Base-by-base conservation (phyloP, 495 filamentous ascomycete species). In the Penicillium canariense region DNA sequence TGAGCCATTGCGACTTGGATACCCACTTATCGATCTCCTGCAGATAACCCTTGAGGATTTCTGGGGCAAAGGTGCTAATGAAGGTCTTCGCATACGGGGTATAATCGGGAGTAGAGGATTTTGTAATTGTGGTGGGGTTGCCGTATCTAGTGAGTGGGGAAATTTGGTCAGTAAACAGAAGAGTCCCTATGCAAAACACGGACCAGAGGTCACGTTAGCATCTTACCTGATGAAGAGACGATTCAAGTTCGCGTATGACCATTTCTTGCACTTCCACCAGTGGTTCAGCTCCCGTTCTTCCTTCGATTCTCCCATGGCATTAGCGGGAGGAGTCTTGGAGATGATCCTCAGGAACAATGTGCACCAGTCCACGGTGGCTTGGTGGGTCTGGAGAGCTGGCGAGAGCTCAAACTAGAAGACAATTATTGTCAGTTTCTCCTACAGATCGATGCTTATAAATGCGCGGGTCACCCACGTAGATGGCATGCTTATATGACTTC, bases 221-320 rank as follows among this genome's bases (percentile, higher is more conserved):
- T 56, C 82, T 39, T 77, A 93, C 89, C 93, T 82, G 54, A 96
- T 93, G 69, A 92, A 98, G 10, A 97, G 82, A 58, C 94, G 82
- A 71, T 98, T 98, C 50, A 98, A 76, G 72, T 97, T 97, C 59
- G 90, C 93, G 68, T 97, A 97, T 5, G 93, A 87, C 95, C 94
- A 97, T 72, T 97, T 98, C 87, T 97, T 98, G 48, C 91, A 88
- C 80, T 97, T 98, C 93, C 94, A 98, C 92, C 94, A 98, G 67
- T 96, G 90, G 67, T 96, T 91, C 50, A 83, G 79, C 68, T 96
- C 95, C 25, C 95, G 83, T 64, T 97, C 95, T 17, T 89, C 84
- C 36, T 87, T 74, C 39, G 96, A 90, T 36, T 96, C 92, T 47
- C 77, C 67, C 80, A 97, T 84, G 5, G 90, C 85, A 56, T 75